A percentile compares a stretch with the other conserved stretches of the same genome.
Conservation (phyloP, 768 basidiomycete genomes). For the Tephrocybe rancida region DNA sequence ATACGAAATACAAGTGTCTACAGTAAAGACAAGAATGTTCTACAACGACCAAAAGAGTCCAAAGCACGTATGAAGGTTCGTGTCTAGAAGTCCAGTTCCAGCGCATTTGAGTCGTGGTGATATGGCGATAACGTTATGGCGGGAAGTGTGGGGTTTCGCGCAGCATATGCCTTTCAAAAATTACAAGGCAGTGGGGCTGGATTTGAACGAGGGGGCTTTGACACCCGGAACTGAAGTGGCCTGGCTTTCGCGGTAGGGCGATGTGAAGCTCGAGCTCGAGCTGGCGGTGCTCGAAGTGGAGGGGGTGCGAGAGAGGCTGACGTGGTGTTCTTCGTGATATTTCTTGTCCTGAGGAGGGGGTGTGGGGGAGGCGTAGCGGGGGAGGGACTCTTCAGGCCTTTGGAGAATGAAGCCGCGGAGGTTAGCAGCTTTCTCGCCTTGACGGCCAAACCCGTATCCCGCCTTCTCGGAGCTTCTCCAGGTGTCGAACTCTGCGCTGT, state of each 20-base stretch:
- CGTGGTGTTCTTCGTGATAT: slow-evolving; percentile 11
- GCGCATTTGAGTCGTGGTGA: slow-evolving; percentile 1
- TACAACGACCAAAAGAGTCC: slow-evolving; percentile 2
- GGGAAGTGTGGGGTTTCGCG: not conserved
- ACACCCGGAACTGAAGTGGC: slow-evolving; percentile 2
- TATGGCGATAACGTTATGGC: too few species aligned
- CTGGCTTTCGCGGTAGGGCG: slow-evolving; percentile 30
- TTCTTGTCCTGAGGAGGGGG: slow-evolving; percentile 8
- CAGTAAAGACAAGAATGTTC: not conserved
- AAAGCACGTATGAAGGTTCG: not conserved
- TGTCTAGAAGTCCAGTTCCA: slow-evolving; percentile 17
- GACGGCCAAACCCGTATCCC: slow-evolving; percentile 78
- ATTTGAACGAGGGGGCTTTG: slow-evolving; percentile 30
- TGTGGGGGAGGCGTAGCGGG: slow-evolving; percentile 48
- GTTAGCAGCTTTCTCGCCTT: slow-evolving; percentile 78
- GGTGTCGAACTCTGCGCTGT: slow-evolving; percentile 26
- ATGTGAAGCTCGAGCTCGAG: slow-evolving; percentile 37
- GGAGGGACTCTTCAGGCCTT: slow-evolving; percentile 58
- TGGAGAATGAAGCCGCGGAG: slow-evolving; percentile 65
- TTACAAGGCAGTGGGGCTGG: slow-evolving; percentile 32
- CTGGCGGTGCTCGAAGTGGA: slow-evolving; percentile 30
- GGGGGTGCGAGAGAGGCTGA: slow-evolving; percentile 25
- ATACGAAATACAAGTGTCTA: not conserved
- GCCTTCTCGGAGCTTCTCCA: slow-evolving; percentile 39
- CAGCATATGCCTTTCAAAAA: not conserved